phyloP scores from a whole-genome alignment of 305 asterid species.

The Petunia hybrid region DNA sequence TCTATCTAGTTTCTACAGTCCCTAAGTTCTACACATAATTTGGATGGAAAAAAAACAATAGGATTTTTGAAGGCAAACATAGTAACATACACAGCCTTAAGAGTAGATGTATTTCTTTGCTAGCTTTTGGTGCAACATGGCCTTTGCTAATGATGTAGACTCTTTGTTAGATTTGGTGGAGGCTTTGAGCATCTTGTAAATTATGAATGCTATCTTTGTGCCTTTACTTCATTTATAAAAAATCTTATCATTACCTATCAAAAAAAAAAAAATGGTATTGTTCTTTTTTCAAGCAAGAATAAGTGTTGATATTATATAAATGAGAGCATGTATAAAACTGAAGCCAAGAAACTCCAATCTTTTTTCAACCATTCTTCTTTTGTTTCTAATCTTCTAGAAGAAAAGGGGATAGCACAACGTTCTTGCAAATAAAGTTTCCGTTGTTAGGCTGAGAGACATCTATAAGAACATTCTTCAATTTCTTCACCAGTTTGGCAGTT shows the following conservation, averaged over 20 bases:
- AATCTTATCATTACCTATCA: no score
- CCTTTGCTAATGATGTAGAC: no score
- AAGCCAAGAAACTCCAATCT: background rate
- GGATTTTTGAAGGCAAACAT: no score
- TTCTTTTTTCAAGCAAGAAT: background rate
- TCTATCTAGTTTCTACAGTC: background rate
- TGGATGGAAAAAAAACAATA: no score
- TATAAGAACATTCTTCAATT: background rate
- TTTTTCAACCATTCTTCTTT: background rate
- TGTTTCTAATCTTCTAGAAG: slow-evolving; percentile 13
- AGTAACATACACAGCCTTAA: no score
- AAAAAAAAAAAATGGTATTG: no score
- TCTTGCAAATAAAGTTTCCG: background rate
- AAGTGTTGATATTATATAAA: background rate
- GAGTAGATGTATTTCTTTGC: no score
- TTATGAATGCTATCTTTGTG: no score
- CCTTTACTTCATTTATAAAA: no score
- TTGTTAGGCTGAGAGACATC: slow-evolving; percentile 14
- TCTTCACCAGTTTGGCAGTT: slow-evolving; percentile 14
- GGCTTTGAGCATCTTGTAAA: no score
- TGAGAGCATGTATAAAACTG: slow-evolving; percentile 5
- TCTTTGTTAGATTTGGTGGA: no score
- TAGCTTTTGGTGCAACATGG: no score
- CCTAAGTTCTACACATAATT: background rate
- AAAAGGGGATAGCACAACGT: background rate